Base-by-base conservation (phyloP, 768 basidiomycete species). In the Podaxis mareebaensis region DNA sequence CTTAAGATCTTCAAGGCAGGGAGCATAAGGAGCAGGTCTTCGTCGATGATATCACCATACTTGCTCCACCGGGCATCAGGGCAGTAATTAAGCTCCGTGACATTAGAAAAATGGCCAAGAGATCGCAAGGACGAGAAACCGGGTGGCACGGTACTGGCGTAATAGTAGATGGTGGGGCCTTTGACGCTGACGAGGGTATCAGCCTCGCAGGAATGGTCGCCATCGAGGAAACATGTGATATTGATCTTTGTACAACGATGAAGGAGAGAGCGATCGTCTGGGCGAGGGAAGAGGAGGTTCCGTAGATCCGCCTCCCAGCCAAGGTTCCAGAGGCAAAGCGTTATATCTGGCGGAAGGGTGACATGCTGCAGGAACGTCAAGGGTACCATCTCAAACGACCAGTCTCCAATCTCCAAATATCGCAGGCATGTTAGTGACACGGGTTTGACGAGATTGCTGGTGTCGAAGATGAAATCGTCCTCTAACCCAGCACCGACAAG, bases 311-410 rank as follows among this genome's bases (percentile, higher is more conserved):
- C 53, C 30, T 62, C 61, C 53, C 61, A 62, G 7, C 61, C 61
- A n/a, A 62, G 40, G 20, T 62, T 55, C 61, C 61, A 62, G 53
- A 62, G 61, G 40, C 61, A 62, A 30, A 62, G 11, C n/a, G 53
- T 48, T 33, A 28, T 8, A 15, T 62, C 42, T 15, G 61, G 28
- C 0, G 61, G 61, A 13, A 62, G 2, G 12, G 40, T 26, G 24
- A 62, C n/a, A 26, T 62, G n/a, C 30, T 62, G 46, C 28, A 62
- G 28, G 44, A 62, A 62, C 0, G 33, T 49, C 42, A 62, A 20
- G 1, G 61, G 61, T 8, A 48, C 61, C 40, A 62, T 54, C 26
- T 62, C 61, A 10, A 55, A 62, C 12, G 61, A 62, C 61, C 61
- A 62, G 13, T 62, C 61, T 3, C 61, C 61, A 17, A 62, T 24